Conservation (phyloP, 108 stramenopile species). For the Aurantiochytrium sp. region DNA sequence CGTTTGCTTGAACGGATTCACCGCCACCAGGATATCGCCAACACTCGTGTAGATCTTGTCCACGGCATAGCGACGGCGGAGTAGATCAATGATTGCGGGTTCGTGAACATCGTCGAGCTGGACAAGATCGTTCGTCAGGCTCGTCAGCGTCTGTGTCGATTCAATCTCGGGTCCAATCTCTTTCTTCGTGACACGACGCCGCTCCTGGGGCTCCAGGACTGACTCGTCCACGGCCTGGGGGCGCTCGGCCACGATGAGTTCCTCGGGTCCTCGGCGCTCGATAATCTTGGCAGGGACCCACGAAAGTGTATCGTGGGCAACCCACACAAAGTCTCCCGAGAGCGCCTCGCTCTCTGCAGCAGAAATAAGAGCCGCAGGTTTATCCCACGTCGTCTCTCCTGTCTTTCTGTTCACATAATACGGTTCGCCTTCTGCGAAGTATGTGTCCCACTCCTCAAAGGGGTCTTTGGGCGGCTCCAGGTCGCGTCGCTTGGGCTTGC, state of each 20-base stretch:
- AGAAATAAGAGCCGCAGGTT: background rate
- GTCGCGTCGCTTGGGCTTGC: background rate
- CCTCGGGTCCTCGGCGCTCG: background rate
- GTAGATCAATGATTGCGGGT: slow-evolving; percentile 42
- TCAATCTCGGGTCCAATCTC: slow-evolving; percentile 15
- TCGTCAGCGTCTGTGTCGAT: background rate
- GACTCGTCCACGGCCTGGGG: background rate
- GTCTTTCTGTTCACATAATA: slow-evolving; percentile 11
- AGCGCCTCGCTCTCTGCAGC: background rate
- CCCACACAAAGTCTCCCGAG: background rate
- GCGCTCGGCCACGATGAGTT: background rate
- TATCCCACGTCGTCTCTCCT: slow-evolving; percentile 7
- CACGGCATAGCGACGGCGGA: slow-evolving; percentile 35
- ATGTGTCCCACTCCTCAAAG: slow-evolving; percentile 10
- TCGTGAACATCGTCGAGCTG: slow-evolving; percentile 49
- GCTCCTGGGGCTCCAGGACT: background rate
- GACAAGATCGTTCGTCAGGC: slow-evolving; percentile 42
- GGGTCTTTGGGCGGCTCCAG: background rate
- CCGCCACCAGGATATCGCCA: slow-evolving; percentile 26
- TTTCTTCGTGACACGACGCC: background rate
- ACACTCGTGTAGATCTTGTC: slow-evolving; percentile 47
- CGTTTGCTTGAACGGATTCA: slow-evolving; percentile 34
- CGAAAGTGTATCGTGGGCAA: background rate
- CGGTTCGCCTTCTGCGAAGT: background rate
- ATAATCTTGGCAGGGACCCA: slow-evolving; percentile 1